phyloP scores from a whole-genome alignment of 805 yeast species.

The Candida arabinofermentans region DNA sequence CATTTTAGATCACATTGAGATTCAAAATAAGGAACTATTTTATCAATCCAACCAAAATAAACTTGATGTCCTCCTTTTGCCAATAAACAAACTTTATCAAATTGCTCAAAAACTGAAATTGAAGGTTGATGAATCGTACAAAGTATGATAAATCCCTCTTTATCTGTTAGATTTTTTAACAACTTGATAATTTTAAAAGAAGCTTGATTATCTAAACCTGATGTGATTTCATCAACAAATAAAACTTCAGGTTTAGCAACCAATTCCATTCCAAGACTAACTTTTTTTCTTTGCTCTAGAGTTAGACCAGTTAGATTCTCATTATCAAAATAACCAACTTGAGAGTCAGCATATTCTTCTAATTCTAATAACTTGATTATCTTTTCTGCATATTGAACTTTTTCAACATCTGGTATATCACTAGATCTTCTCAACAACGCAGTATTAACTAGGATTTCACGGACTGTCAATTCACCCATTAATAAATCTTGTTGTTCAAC shows the following conservation, averaged over 20 bases:
- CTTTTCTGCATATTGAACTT: conserved; percentile 38
- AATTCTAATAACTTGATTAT: conserved; percentile 36
- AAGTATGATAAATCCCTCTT: conserved; percentile 44
- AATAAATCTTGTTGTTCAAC: conserved; percentile 53
- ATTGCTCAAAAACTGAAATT: conserved; percentile 43
- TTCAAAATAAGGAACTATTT: conserved; percentile 31
- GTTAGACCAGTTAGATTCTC: conserved; percentile 34
- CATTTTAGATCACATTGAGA: conserved; percentile 35
- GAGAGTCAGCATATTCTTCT: conserved; percentile 45
- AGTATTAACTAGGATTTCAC: conserved; percentile 38
- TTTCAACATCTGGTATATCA: conserved; percentile 35
- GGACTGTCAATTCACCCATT: conserved; percentile 40
- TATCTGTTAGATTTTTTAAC: conserved; percentile 39
- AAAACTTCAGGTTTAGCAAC: conserved; percentile 44
- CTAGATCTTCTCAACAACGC: conserved; percentile 28
- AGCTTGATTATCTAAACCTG: conserved; percentile 49
- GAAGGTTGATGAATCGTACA: conserved; percentile 57
- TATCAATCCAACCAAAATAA: conserved; percentile 37
- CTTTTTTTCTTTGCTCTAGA: conserved; percentile 40
- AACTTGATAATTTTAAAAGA: conserved; percentile 48
- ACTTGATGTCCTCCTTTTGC: conserved; percentile 49
- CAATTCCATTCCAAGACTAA: conserved; percentile 43
- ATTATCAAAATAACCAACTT: conserved; percentile 40
- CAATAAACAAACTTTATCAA: conserved; percentile 43
- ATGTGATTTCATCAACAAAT: conserved; percentile 49